Evolutionary conservation across 2,329 filamentous ascomycete species (phyloP).

Genomic region (Aspergillus pseudoterreus): DNA sequence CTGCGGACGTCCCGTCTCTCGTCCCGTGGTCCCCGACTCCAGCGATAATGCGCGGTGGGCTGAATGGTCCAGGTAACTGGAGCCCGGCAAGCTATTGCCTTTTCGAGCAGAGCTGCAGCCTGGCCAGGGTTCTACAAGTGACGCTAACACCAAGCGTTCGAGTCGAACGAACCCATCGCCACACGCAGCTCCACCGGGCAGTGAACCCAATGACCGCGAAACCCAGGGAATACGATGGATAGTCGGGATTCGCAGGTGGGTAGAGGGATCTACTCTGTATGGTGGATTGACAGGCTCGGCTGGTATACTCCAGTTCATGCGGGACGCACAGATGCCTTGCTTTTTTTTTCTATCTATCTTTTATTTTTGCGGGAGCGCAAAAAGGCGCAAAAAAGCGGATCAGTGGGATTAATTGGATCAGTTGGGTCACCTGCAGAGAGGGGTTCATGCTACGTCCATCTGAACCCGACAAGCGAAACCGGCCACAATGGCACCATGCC

Average conservation of each 20-base stretch:
- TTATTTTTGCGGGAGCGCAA: not conserved
- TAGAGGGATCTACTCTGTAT: conserved; percentile 1
- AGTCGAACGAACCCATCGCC: conserved; percentile 14
- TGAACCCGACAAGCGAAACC: conserved; percentile 9
- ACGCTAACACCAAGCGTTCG: conserved; percentile 9
- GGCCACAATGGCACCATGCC: conserved; percentile 6
- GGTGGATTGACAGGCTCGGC: conserved; percentile 10
- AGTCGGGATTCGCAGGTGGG: conserved; percentile 7
- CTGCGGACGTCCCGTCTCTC: conserved; percentile 8
- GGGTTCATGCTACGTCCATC: conserved; percentile 5
- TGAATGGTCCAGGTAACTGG: conserved; percentile 7
- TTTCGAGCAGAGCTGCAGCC: conserved; percentile 11
- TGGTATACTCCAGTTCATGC: conserved; percentile 10
- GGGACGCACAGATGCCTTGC: conserved; percentile 10
- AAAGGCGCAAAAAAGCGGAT: conserved; percentile 1
- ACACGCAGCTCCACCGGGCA: conserved; percentile 14
- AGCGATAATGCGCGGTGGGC: conserved; percentile 10
- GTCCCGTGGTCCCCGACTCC: conserved; percentile 6
- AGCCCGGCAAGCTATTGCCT: conserved; percentile 1
- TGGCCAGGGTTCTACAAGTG: conserved; percentile 11
- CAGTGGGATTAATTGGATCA: not conserved
- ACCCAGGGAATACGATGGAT: conserved; percentile 8
- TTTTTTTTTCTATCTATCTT: conserved; percentile 1
- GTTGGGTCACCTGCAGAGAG: conserved; percentile 2
- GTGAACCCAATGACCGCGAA: conserved; percentile 5